Conservation (phyloP, 1,284 basidiomycete genomes). For the Ganoderma sp. region DNA sequence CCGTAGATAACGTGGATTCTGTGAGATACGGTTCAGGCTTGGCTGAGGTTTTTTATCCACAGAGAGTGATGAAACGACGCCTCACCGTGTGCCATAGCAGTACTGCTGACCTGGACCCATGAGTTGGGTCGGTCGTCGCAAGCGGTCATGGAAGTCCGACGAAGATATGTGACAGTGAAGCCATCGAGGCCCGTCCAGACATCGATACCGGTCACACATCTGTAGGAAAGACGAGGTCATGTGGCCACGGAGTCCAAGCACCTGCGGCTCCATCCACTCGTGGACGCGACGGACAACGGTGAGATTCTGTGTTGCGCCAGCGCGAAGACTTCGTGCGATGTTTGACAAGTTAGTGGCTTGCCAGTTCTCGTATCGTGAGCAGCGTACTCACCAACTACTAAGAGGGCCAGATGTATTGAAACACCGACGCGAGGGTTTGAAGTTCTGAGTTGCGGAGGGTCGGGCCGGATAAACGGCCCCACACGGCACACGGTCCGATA, state of each 20-base stretch:
- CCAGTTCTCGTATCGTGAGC: not conserved
- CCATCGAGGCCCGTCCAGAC: conserved; percentile 14
- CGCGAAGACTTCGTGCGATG: conserved; percentile 21
- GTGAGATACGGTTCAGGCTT: conserved; percentile 4
- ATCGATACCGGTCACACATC: not conserved
- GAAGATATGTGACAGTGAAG: conserved; percentile 7
- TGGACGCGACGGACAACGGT: not conserved
- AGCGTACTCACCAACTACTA: not conserved
- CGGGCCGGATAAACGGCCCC: not conserved
- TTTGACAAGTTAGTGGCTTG: not conserved
- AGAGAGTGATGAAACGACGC: not conserved
- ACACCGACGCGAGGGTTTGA: too few species aligned
- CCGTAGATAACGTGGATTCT: conserved; percentile 11
- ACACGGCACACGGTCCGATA: not conserved
- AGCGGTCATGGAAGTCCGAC: not conserved
- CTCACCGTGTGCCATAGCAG: not conserved
- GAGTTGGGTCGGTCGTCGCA: not conserved
- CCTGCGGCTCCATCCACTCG: not conserved
- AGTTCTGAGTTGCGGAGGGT: not conserved
- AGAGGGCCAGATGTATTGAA: too few species aligned
- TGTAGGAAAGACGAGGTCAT: not conserved
- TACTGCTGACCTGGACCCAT: not conserved
- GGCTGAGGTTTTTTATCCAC: not conserved
- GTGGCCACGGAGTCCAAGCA: not conserved
- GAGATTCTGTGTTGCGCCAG: not conserved